Evolutionary conservation across 2,329 filamentous ascomycete genomes (phyloP).

Genomic region (Aspergillus terreus): DNA sequence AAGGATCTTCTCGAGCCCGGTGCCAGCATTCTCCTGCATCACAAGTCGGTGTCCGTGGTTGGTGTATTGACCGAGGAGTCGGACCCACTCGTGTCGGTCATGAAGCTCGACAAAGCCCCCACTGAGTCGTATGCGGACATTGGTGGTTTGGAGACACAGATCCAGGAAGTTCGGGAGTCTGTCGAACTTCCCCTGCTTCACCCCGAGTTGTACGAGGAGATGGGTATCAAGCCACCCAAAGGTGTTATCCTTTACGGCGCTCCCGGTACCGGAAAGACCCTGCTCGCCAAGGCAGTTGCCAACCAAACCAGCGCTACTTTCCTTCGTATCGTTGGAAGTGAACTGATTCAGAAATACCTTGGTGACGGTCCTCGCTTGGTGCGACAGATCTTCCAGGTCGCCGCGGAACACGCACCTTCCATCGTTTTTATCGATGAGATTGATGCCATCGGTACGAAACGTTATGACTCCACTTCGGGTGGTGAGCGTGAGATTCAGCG

Average conservation of each 20-base stretch:
- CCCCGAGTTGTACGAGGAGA: conserved; percentile 97
- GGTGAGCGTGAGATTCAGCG: conserved; percentile 96
- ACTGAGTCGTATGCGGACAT: conserved; percentile 99
- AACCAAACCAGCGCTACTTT: conserved; percentile 99
- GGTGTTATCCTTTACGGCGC: conserved; percentile 98
- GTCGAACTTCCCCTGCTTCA: conserved; percentile 93
- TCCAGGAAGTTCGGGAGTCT: conserved; percentile 95
- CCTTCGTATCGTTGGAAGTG: conserved; percentile 92
- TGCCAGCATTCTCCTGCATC: conserved; percentile 89
- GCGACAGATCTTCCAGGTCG: conserved; percentile 85
- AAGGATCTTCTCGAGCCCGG: conserved; percentile 97
- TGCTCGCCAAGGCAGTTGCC: conserved; percentile 93
- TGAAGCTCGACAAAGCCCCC: conserved; percentile 98
- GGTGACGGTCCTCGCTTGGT: conserved; percentile 93
- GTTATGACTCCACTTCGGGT: conserved; percentile 94
- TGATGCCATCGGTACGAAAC: conserved; percentile 97
- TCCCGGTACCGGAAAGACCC: conserved; percentile 93
- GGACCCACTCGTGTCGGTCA: conserved; percentile 92
- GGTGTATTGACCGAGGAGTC: conserved; percentile 95
- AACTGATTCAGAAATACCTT: conserved; percentile 97
- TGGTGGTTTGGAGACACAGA: conserved; percentile 89
- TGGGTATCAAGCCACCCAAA: conserved; percentile 99
- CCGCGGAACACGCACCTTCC: conserved; percentile 90
- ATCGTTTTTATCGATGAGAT: conserved; percentile 99
- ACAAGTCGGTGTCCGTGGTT: conserved; percentile 97